Evolutionary conservation across 73 alveolate genomes (phyloP).

Genomic region (Breviolum minutum): DNA sequence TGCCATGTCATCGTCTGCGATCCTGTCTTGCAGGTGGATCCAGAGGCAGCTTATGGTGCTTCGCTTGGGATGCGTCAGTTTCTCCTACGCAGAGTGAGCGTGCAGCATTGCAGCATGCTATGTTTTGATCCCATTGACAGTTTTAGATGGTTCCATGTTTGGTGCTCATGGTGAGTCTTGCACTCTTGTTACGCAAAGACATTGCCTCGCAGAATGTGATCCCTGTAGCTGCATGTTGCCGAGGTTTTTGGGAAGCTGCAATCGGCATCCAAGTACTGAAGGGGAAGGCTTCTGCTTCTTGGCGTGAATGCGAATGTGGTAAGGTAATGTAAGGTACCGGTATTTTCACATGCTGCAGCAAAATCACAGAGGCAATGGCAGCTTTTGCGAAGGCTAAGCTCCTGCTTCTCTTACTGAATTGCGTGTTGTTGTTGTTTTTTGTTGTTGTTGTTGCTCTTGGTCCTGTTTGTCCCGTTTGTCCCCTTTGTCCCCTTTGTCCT

Average conservation of each 20-base stretch:
- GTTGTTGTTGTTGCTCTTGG: no score
- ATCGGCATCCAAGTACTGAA: not conserved
- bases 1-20: not conserved
- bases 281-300: not conserved
- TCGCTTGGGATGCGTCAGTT: constrained; percentile 13
- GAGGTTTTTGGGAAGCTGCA: constrained; percentile 13
- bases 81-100: not conserved
- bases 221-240: not conserved
- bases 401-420: no score
- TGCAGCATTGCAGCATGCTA: no score
- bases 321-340: not conserved
- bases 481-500: no score
- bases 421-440: no score
- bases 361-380: not conserved
- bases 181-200: no score
- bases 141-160: not conserved
- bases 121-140: not conserved
- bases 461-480: no score
- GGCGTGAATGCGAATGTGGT: not conserved
- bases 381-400: no score
- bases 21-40: not conserved
- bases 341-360: not conserved
- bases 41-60: not conserved
- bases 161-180: not conserved
- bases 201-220: no score